These are phyloP conservation scores for Juncus inflexus DNA, from an alignment of 176 grass and related monocot species.

Conservation along the genomic window DNA sequence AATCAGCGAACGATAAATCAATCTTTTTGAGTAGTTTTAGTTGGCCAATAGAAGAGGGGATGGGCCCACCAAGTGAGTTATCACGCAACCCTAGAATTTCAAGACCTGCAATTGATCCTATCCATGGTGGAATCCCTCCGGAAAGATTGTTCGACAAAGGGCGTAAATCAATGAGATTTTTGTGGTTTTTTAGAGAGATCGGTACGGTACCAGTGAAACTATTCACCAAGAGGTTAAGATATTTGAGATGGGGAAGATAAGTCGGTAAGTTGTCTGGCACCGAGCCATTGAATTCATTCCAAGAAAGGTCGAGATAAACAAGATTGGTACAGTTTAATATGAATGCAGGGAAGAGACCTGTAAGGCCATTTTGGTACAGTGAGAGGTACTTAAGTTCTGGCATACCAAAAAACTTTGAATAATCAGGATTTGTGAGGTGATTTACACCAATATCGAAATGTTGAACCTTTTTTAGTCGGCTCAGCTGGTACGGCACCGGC, in stretches of 20 bases:
- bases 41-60: slow-evolving; percentile 50
- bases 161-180: slow-evolving; percentile 37
- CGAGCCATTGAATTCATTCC: slow-evolving; percentile 33
- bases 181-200: slow-evolving; percentile 30
- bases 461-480: slow-evolving; percentile 28
- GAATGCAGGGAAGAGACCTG: slow-evolving; percentile 33
- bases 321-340: slow-evolving; percentile 37
- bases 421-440: slow-evolving; percentile 32
- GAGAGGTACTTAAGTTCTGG: slow-evolving; percentile 26
- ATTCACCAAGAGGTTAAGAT: too few species aligned
- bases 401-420: slow-evolving; percentile 31
- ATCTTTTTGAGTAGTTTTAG: slow-evolving; percentile 45
- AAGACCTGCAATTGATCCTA: slow-evolving; percentile 37
- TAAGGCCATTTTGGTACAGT: slow-evolving; percentile 22
- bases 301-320: slow-evolving; percentile 45
- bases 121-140: slow-evolving; percentile 47
- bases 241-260: too few species aligned
- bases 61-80: slow-evolving; percentile 47
- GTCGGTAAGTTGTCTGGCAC: too few species aligned
- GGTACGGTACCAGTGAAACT: slow-evolving; percentile 33
- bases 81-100: slow-evolving; percentile 37
- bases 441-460: slow-evolving; percentile 28
- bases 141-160: slow-evolving; percentile 35
- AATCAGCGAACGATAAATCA: slow-evolving; percentile 27
- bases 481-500: slow-evolving; percentile 40